phyloP scores from a whole-genome alignment of 2,329 filamentous ascomycete species.

The Alternaria panax region DNA sequence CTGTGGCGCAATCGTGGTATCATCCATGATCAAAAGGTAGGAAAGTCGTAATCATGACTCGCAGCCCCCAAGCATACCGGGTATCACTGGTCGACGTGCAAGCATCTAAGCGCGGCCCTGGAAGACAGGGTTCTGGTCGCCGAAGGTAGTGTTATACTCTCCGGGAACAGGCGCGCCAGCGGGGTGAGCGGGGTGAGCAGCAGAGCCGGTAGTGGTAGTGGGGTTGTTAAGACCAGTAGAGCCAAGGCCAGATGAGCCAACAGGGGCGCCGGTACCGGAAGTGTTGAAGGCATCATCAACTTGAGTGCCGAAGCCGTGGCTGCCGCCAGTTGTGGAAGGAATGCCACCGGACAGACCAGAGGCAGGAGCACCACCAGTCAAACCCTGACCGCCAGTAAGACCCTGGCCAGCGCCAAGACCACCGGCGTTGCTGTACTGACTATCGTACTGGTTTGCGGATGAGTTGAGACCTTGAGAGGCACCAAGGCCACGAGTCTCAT shows the following conservation, averaged over 20 bases:
- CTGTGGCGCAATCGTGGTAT: slow-evolving; percentile 42
- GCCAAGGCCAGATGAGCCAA: slow-evolving; percentile 10
- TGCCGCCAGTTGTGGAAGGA: slow-evolving; percentile 14
- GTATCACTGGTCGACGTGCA: slow-evolving; percentile 13
- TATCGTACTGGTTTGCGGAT: slow-evolving; percentile 21
- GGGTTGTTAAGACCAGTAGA: slow-evolving; percentile 10
- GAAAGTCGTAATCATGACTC: slow-evolving; percentile 31
- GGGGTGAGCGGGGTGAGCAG: slow-evolving; percentile 16
- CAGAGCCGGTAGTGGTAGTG: slow-evolving; percentile 17
- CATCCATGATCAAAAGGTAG: slow-evolving; percentile 37
- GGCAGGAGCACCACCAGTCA: slow-evolving; percentile 9
- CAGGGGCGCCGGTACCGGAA: slow-evolving; percentile 16
- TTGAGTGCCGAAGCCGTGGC: slow-evolving; percentile 52
- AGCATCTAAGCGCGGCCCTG: slow-evolving; percentile 44
- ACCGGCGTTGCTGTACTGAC: slow-evolving; percentile 23
- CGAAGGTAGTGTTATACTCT: slow-evolving; percentile 50
- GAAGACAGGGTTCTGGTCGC: slow-evolving; percentile 54
- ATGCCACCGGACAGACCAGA: slow-evolving; percentile 22
- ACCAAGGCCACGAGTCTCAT: slow-evolving; percentile 27
- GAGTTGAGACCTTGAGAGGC: slow-evolving; percentile 24
- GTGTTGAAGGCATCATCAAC: slow-evolving; percentile 54
- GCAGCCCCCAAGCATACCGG: slow-evolving; percentile 12
- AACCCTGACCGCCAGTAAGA: slow-evolving; percentile 16
- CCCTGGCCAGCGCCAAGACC: slow-evolving; percentile 17
- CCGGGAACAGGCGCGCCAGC: slow-evolving; percentile 15